Base-by-base conservation (phyloP, 1,284 basidiomycete species). In the Ustilago crameri region DNA sequence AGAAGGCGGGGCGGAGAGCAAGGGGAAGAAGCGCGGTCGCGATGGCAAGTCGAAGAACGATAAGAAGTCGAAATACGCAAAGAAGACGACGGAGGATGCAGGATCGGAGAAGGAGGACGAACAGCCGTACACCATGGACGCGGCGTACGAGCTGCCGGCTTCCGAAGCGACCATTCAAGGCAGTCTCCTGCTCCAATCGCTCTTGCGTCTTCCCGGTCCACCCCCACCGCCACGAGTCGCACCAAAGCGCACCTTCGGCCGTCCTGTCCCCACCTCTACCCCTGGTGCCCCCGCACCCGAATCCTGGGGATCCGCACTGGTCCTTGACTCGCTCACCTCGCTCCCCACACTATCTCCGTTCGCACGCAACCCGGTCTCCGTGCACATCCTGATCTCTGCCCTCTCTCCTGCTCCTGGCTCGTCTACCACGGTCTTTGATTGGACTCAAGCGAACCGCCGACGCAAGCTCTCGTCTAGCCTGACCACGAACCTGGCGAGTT, bases 101-200 rank as follows among this genome's bases (percentile, higher is more conserved):
- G 43, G 32, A 2, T 44, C 52, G 2, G 61, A 58, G 20, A 44
- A 56, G 26, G 63, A 63, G 24, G 51, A 51, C 3, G 58, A 30
- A 30, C 30, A 30, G 30, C 30, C 30, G 44, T 5, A 26, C 32
- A 22, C 26, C 14, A 69, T 57, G 70, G 74, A 54, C 43, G 46
- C 23, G 23, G 30, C 34, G 9, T 64, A 47, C 47, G 64, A 51
- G 46, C 41, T 67, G 0, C 52, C 63, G 0, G 0, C 51, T 1
- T 18, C 18, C 2, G 59, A 65, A 48, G 45, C 53, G 7, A 77
- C 69, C 0, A 56, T 75, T 18, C 79, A 80, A 41, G 78, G 80
- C 9, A 80, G 78, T 44, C 40, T 83, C 12, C 52, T 82, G 0
- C 65, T 82, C 9, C 81, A 83, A 46, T 51, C 72, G 7, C 51